Conservation (phyloP, 2,329 filamentous ascomycete species). For the Arthroderma sp. region DNA sequence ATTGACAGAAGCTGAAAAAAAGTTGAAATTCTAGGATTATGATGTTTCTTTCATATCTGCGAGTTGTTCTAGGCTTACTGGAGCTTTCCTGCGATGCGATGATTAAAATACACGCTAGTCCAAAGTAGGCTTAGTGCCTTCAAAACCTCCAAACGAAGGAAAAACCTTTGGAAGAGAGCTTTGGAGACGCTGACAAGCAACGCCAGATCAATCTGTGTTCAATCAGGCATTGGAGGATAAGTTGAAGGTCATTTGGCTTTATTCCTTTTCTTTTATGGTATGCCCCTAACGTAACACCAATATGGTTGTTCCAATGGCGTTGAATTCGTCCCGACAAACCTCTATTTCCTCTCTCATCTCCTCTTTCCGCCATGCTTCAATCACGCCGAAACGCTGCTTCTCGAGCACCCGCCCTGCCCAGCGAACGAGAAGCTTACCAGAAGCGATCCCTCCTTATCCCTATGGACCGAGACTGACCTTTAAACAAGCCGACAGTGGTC, state of each 20-base stretch:
- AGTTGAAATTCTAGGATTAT: neutral
- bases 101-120: too few species aligned
- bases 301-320: slow-evolving; percentile 17
- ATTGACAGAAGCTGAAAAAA: neutral
- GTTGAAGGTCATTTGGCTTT: neutral
- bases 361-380: slow-evolving; percentile 27
- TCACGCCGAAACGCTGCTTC: slow-evolving; percentile 26
- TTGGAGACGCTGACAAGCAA: too few species aligned
- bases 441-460: slow-evolving; percentile 33
- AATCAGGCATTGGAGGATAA: neutral
- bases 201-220: too few species aligned
- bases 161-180: too few species aligned
- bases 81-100: too few species aligned
- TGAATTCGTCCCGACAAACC: slow-evolving; percentile 16
- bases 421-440: slow-evolving; percentile 22
- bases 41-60: neutral
- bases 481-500: slow-evolving; percentile 35
- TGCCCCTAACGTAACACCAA: slow-evolving; percentile 5
- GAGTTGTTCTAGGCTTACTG: neutral
- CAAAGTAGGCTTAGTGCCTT: too few species aligned
- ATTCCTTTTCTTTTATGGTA: neutral
- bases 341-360: slow-evolving; percentile 24
- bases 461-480: slow-evolving; percentile 31
- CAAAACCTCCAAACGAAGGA: too few species aligned
- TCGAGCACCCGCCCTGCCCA: slow-evolving; percentile 21